Conservation (phyloP, 441 rosid genomes). For the Hura crepitans region DNA sequence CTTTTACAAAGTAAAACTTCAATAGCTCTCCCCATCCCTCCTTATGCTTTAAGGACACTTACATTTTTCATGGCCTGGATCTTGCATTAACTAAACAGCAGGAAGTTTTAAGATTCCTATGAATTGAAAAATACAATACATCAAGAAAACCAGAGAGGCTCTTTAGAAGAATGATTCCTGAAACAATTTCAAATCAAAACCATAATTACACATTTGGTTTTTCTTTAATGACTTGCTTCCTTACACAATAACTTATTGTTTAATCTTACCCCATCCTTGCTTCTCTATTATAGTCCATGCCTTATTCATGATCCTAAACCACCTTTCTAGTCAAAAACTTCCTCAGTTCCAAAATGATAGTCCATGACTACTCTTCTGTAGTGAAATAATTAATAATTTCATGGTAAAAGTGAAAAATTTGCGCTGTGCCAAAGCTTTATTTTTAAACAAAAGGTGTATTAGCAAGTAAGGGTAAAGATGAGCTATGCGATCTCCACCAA, state of each 20-base stretch:
- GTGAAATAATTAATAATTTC: no score
- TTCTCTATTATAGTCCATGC: background rate
- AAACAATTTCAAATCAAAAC: background rate
- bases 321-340: no score
- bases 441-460: no score
- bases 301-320: no score
- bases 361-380: no score
- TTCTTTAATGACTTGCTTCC: background rate
- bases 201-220: background rate
- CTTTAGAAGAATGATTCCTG: background rate
- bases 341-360: no score
- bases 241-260: background rate
- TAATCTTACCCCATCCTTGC: background rate
- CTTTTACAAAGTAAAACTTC: background rate
- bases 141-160: background rate
- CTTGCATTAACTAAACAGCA: background rate
- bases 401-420: no score
- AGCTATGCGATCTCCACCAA: no score
- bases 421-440: no score
- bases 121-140: background rate
- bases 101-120: background rate
- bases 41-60: background rate
- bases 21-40: no score
- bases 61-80: background rate
- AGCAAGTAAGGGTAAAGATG: no score